These are phyloP conservation scores for Silene coronaria DNA, from an alignment of 179 eudicot genomes.

Conservation along the genomic window DNA sequence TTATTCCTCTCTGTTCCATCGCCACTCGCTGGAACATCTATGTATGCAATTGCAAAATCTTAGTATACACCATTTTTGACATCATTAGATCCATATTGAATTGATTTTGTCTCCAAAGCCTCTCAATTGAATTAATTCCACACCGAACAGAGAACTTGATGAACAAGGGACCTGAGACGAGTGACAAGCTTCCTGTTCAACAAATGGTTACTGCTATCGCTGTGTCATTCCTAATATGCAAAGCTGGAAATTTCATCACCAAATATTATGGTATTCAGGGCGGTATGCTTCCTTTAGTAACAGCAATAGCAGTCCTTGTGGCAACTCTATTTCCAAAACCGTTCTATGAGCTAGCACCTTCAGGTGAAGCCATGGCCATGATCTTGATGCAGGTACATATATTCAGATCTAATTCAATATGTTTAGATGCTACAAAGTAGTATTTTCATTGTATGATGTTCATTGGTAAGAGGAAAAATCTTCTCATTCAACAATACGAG, in stretches of 20 bases:
- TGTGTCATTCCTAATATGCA: constrained; percentile 78
- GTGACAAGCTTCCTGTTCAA: constrained; percentile 54
- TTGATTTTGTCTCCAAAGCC: neutral
- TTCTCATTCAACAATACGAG: neutral
- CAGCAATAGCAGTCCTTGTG: constrained; percentile 65
- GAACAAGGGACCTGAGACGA: constrained; percentile 36
- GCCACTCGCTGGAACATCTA: neutral
- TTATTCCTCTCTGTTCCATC: neutral
- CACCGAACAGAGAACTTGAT: constrained; percentile 29
- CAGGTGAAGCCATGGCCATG: constrained; percentile 79
- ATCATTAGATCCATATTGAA: neutral
- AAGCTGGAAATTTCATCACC: constrained; percentile 46
- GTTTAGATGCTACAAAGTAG: too few species aligned
- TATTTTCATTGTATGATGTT: neutral
- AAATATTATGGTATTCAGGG: constrained; percentile 63
- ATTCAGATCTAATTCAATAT: neutral
- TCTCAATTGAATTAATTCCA: constrained; percentile 7
- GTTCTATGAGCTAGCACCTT: constrained; percentile 60
- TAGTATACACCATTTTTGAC: neutral
- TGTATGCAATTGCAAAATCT: neutral
- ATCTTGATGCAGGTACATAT: constrained; percentile 68
- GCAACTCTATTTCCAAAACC: constrained; percentile 67
- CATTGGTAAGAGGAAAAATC: neutral
- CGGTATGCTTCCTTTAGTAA: constrained; percentile 68
- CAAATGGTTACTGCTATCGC: constrained; percentile 69